Evolutionary conservation across 2,329 filamentous ascomycete species (phyloP), one percentile per base, ranked within the genome.

Genomic region (Alternaria rosae): DNA sequence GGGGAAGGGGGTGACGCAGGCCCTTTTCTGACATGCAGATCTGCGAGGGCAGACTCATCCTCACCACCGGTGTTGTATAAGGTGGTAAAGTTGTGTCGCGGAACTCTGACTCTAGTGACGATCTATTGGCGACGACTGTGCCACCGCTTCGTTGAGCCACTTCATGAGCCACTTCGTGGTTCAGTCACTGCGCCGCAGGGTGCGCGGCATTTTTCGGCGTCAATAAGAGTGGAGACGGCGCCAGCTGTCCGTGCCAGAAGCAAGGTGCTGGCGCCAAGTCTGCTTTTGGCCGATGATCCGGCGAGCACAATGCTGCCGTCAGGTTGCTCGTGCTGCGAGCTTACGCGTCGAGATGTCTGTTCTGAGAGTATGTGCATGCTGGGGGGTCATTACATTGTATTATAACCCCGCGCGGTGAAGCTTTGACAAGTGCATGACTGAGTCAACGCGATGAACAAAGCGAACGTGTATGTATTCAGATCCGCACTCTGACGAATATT

Each of bases 131-230:
- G 50, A 58, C 59, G 54, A 62, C 55, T 62, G 59, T 54, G 62
- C 62, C 62, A 65, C 59, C 4, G 12, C 15, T 44, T 23, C 30
- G 54, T 52, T 58, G 54, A 61, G 54, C 59, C 59, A 58, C 59
- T 30, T 26, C 47, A 41, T 58, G 54, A 48, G 47, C 42, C 59
- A 62, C 59, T 56, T 56, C 54, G 61, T 58, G 58, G 61, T 64
- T 51, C 54, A 64, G 58, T 59, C 13, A 61, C 62, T 64, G 62
- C 62, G 62, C 54, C 59, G 54, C 59, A 62, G 20, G n/a, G 25
- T 26, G 15, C 30, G 55, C 55, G 28, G 54, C 42, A 54, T 44
- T 51, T 52, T 42, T 51, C 32, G 54, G 61, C 42, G 47, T 17
- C 23, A 43, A 42, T 23, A 43, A 58, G 42, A 50, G 44, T 30